A percentile compares a stretch with the other conserved stretches of the same genome.
Evolutionary conservation across 164 flowering plant genomes (phyloP).

Genomic region (Vitis riparia): DNA sequence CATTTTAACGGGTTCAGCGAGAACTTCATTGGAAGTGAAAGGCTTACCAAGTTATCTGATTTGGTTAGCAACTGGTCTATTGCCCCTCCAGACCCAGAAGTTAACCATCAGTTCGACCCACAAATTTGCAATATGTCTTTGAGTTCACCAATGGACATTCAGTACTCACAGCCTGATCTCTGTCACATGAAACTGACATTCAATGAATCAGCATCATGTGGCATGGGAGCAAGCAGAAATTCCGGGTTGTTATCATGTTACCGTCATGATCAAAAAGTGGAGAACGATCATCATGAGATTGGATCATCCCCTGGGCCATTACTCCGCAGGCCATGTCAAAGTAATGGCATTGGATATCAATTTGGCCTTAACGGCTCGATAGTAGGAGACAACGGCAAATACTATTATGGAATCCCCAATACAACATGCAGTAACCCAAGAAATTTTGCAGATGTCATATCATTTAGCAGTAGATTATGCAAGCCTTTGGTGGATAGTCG

Average conservation of each 20-base stretch:
- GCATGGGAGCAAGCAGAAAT: slow-evolving; percentile 1
- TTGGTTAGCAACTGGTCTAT: slow-evolving; percentile 58
- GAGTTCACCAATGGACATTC: slow-evolving; percentile 9
- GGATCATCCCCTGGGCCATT: slow-evolving; percentile 17
- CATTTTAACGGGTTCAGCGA: slow-evolving; percentile 22
- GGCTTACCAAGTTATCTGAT: slow-evolving; percentile 36
- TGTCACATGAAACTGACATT: slow-evolving; percentile 18
- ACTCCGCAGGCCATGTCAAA: slow-evolving; percentile 13
- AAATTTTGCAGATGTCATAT: slow-evolving; percentile 32
- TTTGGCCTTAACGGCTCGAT: slow-evolving; percentile 17
- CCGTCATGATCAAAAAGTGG: slow-evolving; percentile 27
- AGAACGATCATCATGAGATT: slow-evolving; percentile 14
- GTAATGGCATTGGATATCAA: slow-evolving; percentile 23
- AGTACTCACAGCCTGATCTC: slow-evolving; percentile 11
- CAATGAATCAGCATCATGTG: slow-evolving; percentile 14
- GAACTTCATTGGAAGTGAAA: slow-evolving; percentile 27
- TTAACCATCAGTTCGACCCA: slow-evolving; percentile 22
- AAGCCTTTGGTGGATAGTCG: slow-evolving; percentile 37
- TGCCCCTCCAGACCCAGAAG: slow-evolving; percentile 50
- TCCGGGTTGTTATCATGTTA: slow-evolving; percentile 27
- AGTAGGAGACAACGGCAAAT: slow-evolving; percentile 20
- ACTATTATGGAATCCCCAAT: slow-evolving; percentile 20
- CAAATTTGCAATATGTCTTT: slow-evolving; percentile 24
- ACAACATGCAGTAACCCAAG: slow-evolving; percentile 28
- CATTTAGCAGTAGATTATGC: slow-evolving; percentile 27